These are phyloP conservation scores for Cyamopsis tetragonoloba DNA, from an alignment of 306 rosid genomes.

Conservation along the genomic window DNA sequence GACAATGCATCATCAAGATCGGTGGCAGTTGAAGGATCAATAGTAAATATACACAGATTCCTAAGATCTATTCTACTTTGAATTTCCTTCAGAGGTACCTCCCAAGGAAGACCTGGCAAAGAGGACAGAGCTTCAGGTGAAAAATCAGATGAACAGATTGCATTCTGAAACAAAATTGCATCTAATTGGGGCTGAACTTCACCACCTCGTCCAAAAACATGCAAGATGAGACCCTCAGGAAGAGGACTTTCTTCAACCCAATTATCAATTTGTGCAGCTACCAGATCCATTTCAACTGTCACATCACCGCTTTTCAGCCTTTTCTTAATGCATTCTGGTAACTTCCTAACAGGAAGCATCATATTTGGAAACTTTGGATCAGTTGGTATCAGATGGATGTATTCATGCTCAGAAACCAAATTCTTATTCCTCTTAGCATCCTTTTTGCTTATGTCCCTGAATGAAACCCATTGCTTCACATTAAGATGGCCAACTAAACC, in stretches of 20 bases:
- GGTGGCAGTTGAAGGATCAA: constrained; percentile 81
- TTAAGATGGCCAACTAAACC: constrained; percentile 66
- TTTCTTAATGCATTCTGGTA: constrained; percentile 54
- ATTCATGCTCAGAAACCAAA: constrained; percentile 37
- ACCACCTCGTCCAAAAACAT: constrained; percentile 61
- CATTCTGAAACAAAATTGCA: constrained; percentile 77
- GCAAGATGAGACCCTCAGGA: constrained; percentile 62
- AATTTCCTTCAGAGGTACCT: constrained; percentile 61
- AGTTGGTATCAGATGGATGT: constrained; percentile 58
- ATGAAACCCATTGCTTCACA: constrained; percentile 43
- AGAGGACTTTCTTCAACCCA: constrained; percentile 65
- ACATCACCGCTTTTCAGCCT: constrained; percentile 58
- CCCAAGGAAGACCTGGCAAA: constrained; percentile 68
- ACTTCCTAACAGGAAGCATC: constrained; percentile 47
- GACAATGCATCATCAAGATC: constrained; percentile 96
- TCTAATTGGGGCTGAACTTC: constrained; percentile 63
- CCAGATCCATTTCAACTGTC: constrained; percentile 62
- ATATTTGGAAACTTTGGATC: constrained; percentile 67
- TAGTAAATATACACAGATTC: constrained; percentile 67
- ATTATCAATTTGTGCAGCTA: constrained; percentile 61
- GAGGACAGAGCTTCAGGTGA: constrained; percentile 55
- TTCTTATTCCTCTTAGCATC: constrained; percentile 42
- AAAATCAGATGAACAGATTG: constrained; percentile 57
- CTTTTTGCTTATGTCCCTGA: constrained; percentile 36
- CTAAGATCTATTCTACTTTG: constrained; percentile 66